phyloP scores from a whole-genome alignment of 805 yeast species.

The Teunomyces barrocoloradensis region DNA sequence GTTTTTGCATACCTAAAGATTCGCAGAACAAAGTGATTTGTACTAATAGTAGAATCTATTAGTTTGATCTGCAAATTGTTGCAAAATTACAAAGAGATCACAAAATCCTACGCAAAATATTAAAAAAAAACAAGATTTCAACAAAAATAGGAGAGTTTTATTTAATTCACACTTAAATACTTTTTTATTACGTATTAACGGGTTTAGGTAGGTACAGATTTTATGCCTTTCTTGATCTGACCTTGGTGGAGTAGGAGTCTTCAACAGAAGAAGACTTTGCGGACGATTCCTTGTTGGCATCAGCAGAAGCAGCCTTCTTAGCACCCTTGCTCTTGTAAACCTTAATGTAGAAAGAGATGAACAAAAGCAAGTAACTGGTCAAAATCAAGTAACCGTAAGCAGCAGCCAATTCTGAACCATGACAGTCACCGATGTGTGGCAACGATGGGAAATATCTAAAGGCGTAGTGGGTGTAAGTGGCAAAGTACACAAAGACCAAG shows the following conservation, averaged over 20 bases:
- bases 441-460: conserved; percentile 57
- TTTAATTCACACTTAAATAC: neutral
- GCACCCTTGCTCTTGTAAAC: conserved; percentile 60
- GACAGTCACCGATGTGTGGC: conserved; percentile 78
- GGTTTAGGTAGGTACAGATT: neutral
- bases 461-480: conserved; percentile 88
- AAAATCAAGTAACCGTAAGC: conserved; percentile 84
- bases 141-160: neutral
- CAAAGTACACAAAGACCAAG: conserved; percentile 86
- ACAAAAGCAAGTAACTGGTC: conserved; percentile 83
- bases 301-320: conserved; percentile 13
- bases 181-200: neutral
- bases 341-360: conserved; percentile 88
- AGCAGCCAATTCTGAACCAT: conserved; percentile 93
- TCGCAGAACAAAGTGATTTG: neutral
- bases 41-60: neutral
- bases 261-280: conserved; percentile 11
- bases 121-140: neutral
- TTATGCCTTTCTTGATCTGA: conserved; percentile 37
- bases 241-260: conserved; percentile 16
- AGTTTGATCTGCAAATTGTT: neutral
- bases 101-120: neutral
- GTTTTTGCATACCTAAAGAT: neutral
- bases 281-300: conserved; percentile 6
- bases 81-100: neutral